Evolutionary conservation across 768 basidiomycete species (phyloP), one percentile per base, ranked within the genome.

Genomic region (Mycena pura): DNA sequence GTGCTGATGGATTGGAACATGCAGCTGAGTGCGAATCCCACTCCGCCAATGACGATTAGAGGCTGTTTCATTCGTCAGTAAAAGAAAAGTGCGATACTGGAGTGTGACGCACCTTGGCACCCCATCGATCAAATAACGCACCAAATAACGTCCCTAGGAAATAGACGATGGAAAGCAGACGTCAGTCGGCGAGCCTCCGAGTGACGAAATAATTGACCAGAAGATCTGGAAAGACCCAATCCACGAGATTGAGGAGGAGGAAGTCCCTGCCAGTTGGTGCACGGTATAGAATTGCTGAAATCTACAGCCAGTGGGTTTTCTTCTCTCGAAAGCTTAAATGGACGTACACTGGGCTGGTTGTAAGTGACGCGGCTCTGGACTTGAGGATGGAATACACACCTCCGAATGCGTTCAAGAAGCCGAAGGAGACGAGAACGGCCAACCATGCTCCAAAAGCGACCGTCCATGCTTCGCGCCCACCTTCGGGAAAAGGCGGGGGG

Each of bases 211-310:
- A 24, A 48, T 19, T 36, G 39, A 66, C 65, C 65, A 66, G 52
- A 66, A 63, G 14, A 57, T 59, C 57, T 72, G 70, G 31, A 68
- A 61, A 6, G 70, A 64, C 24, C 70, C 70, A 38, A 72, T 70
- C 70, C 70, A 72, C 22, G 70, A 66, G 31, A 72, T 70, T 22
- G 63, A 49, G 29, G 68, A 69, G 19, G 66, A 56, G 3, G 69
- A 66, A 43, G 63, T 44, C n/a, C 59, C 47, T 32, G 60, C 49
- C 25, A 72, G 61, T 19, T 68, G 68, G 44, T 72, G 43, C 28
- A 60, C 28, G 27, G 63, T 50, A 40, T 71, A 71, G 39, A 65
- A 71, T 40, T 67, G 66, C 47, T 70, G 66, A 51, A 70, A 72
- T 17, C 65, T 66, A 25, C n/a, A 52, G 24, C 19, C 25, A 44